These are phyloP conservation scores for Triticum aestivum DNA, from an alignment of 176 grass and related monocot species.

Conservation along the genomic window DNA sequence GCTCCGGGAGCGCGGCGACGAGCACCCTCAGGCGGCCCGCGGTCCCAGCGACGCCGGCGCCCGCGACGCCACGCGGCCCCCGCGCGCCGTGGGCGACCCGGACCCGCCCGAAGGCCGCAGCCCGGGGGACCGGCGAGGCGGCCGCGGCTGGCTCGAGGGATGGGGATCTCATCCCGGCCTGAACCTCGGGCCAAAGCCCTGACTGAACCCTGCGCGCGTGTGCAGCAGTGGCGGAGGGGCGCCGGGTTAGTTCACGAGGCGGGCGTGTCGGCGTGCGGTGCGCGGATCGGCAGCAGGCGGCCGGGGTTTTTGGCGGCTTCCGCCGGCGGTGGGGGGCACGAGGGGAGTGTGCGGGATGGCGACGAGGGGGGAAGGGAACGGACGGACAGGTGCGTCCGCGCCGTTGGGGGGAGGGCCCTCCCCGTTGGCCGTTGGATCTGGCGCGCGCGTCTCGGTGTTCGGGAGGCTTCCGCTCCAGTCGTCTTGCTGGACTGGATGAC, in stretches of 20 bases:
- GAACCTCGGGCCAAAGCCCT: background rate
- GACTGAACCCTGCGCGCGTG: background rate
- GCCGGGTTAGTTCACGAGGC: background rate
- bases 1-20: conserved; percentile 14
- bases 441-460: conserved; percentile 35
- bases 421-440: conserved; percentile 52
- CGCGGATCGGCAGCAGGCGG: background rate
- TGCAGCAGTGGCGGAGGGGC: background rate
- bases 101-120: background rate
- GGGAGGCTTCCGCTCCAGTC: conserved; percentile 16
- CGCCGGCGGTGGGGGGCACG: conserved; percentile 7
- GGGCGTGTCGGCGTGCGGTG: background rate
- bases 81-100: background rate
- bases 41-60: background rate
- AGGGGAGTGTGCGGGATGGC: background rate
- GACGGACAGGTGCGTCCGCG: background rate
- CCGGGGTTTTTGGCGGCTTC: background rate
- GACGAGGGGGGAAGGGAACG: background rate
- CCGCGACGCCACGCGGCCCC: background rate
- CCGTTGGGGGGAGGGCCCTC: background rate
- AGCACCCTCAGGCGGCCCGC: conserved; percentile 3
- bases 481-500: too few relatives aligned
- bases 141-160: conserved; percentile 10
- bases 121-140: background rate
- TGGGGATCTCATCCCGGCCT: background rate